Evolutionary conservation across 306 rosid species (phyloP).

Genomic region (Cyamopsis tetragonoloba): DNA sequence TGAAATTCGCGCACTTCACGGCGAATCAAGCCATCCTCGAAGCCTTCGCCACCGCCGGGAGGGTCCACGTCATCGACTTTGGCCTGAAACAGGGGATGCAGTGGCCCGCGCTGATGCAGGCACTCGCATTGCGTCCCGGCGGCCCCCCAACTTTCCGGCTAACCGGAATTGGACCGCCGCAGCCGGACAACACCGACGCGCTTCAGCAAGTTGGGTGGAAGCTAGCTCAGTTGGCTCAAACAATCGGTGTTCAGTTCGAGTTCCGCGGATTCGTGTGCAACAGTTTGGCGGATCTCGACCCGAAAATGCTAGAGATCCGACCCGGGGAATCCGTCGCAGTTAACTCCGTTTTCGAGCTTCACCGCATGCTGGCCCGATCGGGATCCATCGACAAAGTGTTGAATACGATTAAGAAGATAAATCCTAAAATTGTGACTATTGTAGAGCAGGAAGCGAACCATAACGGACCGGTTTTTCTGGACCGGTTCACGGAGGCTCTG

Average conservation of each 20-base stretch:
- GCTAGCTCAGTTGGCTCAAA: slow-evolving; percentile 60
- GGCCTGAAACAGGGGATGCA: slow-evolving; percentile 84
- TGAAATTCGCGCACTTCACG: slow-evolving; percentile 88
- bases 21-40: slow-evolving; percentile 90
- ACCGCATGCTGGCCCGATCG: slow-evolving; percentile 52
- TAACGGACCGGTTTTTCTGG: slow-evolving; percentile 60
- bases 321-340: slow-evolving; percentile 59
- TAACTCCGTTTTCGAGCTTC: slow-evolving; percentile 77
- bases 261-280: slow-evolving; percentile 63
- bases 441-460: slow-evolving; percentile 85
- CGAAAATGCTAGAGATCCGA: slow-evolving; percentile 53
- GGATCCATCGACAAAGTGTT: slow-evolving; percentile 57
- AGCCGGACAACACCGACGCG: slow-evolving; percentile 52
- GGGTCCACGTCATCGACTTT: slow-evolving; percentile 84
- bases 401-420: slow-evolving; percentile 44
- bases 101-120: slow-evolving; percentile 91
- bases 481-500: slow-evolving; percentile 77
- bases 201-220: slow-evolving; percentile 75
- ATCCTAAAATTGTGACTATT: slow-evolving; percentile 57
- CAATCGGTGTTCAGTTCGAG: slow-evolving; percentile 59
- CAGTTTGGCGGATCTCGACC: slow-evolving; percentile 72
- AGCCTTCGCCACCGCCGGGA: slow-evolving; percentile 47
- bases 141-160: slow-evolving; percentile 76
- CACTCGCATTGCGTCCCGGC: slow-evolving; percentile 68
- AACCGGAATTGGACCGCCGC: slow-evolving; percentile 83